Evolutionary conservation across 2,329 filamentous ascomycete species (phyloP), one percentile per base, ranked within the genome.

Genomic region (Plectosphaerella sp.): DNA sequence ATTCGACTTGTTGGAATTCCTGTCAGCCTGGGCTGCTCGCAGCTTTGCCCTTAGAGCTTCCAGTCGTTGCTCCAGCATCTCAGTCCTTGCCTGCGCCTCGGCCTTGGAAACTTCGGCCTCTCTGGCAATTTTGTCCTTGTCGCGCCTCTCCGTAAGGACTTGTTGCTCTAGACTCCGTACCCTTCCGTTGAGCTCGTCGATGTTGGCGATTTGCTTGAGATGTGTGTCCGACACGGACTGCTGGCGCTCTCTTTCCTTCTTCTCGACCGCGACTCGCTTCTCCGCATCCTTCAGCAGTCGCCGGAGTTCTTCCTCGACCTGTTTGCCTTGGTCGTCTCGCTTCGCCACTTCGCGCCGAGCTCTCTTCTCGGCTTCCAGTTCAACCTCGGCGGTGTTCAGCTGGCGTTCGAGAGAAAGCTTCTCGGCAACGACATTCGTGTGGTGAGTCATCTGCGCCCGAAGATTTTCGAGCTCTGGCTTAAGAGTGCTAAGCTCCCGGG

Each of bases 341-440:
- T 25, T 39, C 25, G 47, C 47, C 10, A 35, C 18, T 45, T 57
- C 55, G 36, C 54, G 53, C 36, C 56, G 52, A 16, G 50, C 66
- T 51, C 66, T 63, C 54, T 70, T 93, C 65, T 94, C 89, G 58
- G 88, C 89, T 58, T 92, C 89, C 2, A 96, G 77, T 60, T 96
- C 88, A 43, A 90, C 84, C 66, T 96, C 88, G 3, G 92, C 69
- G 2, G 86, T 84, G 62, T 80, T 86, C 25, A 96, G 68, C 68
- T 94, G 89, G 46, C 88, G 85, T 64, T 94, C 86, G 14, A 97
- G 71, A 2, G 87, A 79, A 45, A 93, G 76, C 67, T 95, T 96
- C 64, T 96, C 91, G 2, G 87, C 77, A 15, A 95, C 74, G 11
- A 89, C 73, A 2, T 80, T 78, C 62, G 91, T 85, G 50, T 92